phyloP scores from a whole-genome alignment of 1,284 basidiomycete genomes.

The Marasmius oreades region DNA sequence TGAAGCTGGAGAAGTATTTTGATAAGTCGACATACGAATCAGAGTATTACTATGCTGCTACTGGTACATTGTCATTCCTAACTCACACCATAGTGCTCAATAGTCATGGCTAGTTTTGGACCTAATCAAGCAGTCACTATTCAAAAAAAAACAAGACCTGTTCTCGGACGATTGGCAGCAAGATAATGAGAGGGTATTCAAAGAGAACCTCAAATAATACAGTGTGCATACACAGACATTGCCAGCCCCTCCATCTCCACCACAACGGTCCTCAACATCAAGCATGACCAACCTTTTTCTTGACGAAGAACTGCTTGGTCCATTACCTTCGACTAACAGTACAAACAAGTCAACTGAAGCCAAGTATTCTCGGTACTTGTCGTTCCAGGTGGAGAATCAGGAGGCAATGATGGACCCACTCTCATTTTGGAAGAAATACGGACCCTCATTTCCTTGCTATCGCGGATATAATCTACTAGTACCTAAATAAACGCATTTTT shows the following conservation, averaged over 20 bases:
- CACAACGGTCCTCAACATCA: background rate
- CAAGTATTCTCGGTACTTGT: background rate
- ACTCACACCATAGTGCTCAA: background rate
- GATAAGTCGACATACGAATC: constrained; percentile 3
- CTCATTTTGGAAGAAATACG: background rate
- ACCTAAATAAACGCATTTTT: too few species aligned
- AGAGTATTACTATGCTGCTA: constrained; percentile 5
- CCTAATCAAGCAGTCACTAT: background rate
- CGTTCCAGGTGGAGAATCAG: background rate
- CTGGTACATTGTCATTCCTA: background rate
- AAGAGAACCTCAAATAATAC: background rate
- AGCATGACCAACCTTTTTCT: background rate
- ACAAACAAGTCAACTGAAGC: background rate
- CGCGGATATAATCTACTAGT: too few species aligned
- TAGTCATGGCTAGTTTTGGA: background rate
- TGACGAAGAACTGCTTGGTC: background rate
- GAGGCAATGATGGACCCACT: background rate
- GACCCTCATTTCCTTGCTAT: background rate
- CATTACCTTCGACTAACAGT: background rate
- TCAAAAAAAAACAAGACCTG: background rate
- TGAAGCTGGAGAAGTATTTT: constrained; percentile 7
- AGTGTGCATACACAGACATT: background rate
- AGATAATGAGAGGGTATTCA: background rate
- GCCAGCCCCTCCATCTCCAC: background rate
- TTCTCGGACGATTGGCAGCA: background rate